Conservation (phyloP, 192 early-diverging fungal species). For the Podila verticillata region DNA sequence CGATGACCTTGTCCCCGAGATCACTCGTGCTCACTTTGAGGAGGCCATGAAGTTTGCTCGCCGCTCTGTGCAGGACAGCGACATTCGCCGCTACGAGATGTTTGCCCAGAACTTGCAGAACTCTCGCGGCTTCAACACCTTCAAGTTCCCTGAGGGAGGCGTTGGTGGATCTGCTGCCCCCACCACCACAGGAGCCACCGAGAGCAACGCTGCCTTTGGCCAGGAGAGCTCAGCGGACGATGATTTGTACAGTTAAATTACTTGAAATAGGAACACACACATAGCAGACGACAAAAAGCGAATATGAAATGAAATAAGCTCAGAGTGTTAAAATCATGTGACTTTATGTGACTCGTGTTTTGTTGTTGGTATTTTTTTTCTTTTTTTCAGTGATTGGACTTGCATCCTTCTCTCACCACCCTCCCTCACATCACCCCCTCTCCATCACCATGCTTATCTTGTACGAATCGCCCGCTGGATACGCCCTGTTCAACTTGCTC, state of each 20-base stretch:
- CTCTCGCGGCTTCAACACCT: constrained; percentile 91
- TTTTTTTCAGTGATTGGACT: constrained; percentile 2
- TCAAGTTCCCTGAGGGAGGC: constrained; percentile 93
- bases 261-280: too few relatives aligned
- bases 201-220: constrained; percentile 63
- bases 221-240: constrained; percentile 75
- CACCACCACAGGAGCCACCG: constrained; percentile 65
- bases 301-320: too few relatives aligned
- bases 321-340: too few relatives aligned
- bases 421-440: constrained; percentile 13
- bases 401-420: constrained; percentile 7
- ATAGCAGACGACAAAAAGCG: too few relatives aligned
- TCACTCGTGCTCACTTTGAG: constrained; percentile 95
- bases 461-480: constrained; percentile 97
- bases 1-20: constrained; percentile 89
- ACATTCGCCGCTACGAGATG: constrained; percentile 99
- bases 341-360: too few relatives aligned
- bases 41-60: constrained; percentile 98
- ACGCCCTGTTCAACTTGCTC: constrained; percentile 95
- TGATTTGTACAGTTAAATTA: constrained; percentile 84
- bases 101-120: constrained; percentile 99
- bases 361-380: constrained; percentile 22
- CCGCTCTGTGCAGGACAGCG: constrained; percentile 93
- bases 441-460: constrained; percentile 88
- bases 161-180: constrained; percentile 51